Evolutionary conservation across 345 rosid genomes (phyloP).

Genomic region (Sonneratia alba): DNA sequence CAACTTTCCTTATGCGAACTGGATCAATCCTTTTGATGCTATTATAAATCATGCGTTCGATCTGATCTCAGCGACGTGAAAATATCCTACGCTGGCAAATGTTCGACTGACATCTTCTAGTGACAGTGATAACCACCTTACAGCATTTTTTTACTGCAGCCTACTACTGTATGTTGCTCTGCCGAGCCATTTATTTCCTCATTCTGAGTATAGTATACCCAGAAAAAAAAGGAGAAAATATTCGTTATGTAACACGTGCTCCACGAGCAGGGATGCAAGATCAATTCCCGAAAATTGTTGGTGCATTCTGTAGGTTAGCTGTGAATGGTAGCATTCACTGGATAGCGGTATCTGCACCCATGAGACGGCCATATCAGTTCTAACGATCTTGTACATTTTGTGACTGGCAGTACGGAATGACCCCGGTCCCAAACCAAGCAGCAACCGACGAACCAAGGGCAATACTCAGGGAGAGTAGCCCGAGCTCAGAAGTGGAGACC

Average conservation of each 20-base stretch:
- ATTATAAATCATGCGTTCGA: not conserved
- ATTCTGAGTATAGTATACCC: no score
- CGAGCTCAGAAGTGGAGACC: constrained; percentile 74
- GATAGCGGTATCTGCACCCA: not conserved
- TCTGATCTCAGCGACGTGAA: not conserved
- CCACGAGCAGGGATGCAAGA: no score
- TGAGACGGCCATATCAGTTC: not conserved
- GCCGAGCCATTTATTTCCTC: no score
- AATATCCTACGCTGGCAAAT: no score
- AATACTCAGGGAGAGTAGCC: constrained; percentile 32
- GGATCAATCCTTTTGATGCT: not conserved
- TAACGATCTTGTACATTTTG: not conserved
- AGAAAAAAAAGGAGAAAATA: no score
- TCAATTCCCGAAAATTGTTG: no score
- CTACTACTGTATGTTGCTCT: no score
- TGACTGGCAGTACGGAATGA: constrained; percentile 29
- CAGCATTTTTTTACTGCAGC: no score
- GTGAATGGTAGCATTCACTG: not conserved
- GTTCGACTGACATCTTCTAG: no score
- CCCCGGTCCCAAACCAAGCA: constrained; percentile 18
- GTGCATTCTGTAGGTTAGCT: not conserved
- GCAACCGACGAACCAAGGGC: constrained; percentile 17
- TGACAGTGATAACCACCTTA: no score
- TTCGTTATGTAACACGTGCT: no score
- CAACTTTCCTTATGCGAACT: not conserved